A percentile compares a stretch with the other conserved stretches of the same genome.
These are phyloP conservation scores for Vigna radiata DNA, from an alignment of 306 rosid species.

Conservation along the genomic window DNA sequence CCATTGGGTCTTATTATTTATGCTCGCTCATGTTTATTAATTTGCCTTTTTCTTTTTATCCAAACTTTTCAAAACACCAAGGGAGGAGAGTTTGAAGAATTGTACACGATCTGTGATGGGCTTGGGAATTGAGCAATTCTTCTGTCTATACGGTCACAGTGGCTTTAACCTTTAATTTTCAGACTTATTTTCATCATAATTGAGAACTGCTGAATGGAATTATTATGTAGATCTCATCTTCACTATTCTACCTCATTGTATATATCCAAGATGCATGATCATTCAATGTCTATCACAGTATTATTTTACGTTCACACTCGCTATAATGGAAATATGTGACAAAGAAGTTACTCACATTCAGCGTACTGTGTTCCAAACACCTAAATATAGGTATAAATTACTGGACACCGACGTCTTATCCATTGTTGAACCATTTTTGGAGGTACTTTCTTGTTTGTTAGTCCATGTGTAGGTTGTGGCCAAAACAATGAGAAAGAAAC, in stretches of 20 bases:
- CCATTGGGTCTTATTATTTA: slow-evolving; percentile 31
- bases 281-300: background rate
- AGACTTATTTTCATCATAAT: slow-evolving; percentile 21
- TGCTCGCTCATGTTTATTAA: slow-evolving; percentile 14
- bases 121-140: slow-evolving; percentile 65
- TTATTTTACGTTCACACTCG: background rate
- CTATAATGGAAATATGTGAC: background rate
- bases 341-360: slow-evolving; percentile 12
- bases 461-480: slow-evolving; percentile 32
- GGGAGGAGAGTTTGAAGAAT: slow-evolving; percentile 46
- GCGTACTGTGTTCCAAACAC: slow-evolving; percentile 48
- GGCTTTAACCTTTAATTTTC: slow-evolving; percentile 36
- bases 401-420: slow-evolving; percentile 52
- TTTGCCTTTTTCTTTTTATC: slow-evolving; percentile 40
- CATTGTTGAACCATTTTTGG: slow-evolving; percentile 45
- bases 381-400: slow-evolving; percentile 11
- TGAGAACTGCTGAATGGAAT: slow-evolving; percentile 33
- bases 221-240: slow-evolving; percentile 23
- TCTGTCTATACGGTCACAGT: slow-evolving; percentile 38
- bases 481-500: slow-evolving; percentile 44
- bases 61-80: slow-evolving; percentile 43
- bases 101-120: slow-evolving; percentile 52
- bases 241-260: background rate
- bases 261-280: background rate
- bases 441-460: slow-evolving; percentile 48